Percentiles rank a stretch among this genome's conserved stretches.
These are phyloP conservation scores for Austroboletus rostrupii DNA, from an alignment of 1,284 basidiomycete species.

Conservation along the genomic window DNA sequence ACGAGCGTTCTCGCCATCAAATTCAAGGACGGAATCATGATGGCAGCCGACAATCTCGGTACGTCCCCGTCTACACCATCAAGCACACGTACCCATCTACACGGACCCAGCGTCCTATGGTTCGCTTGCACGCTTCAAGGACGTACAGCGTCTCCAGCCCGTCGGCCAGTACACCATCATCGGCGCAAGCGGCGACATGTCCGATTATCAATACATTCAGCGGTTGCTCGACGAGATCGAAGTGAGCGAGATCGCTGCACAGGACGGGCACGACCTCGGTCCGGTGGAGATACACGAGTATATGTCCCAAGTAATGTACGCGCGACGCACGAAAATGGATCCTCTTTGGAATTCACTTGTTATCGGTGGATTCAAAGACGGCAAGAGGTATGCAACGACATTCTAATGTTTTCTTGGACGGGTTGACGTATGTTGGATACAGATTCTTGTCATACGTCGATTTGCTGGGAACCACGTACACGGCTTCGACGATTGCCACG, in stretches of 20 bases:
- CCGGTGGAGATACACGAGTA: conserved; percentile 94
- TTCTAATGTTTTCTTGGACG: neutral
- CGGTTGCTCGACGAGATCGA: conserved; percentile 69
- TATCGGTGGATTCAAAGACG: conserved; percentile 88
- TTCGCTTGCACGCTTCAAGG: conserved; percentile 95
- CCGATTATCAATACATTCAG: conserved; percentile 95
- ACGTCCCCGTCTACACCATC: conserved; percentile 12
- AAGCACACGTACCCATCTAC: neutral
- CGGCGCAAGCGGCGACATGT: conserved; percentile 95
- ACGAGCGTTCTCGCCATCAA: conserved; percentile 93
- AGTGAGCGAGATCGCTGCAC: conserved; percentile 75
- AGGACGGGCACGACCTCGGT: conserved; percentile 83
- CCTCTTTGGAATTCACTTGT: conserved; percentile 96
- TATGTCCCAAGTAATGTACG: conserved; percentile 89
- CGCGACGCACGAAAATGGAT: conserved; percentile 82
- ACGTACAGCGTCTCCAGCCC: conserved; percentile 82
- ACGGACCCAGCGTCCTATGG: conserved; percentile 84
- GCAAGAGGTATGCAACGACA: conserved; percentile 53
- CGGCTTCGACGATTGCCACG: conserved; percentile 91
- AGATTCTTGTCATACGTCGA: conserved; percentile 96
- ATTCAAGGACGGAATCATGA: conserved; percentile 96
- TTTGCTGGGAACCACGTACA: conserved; percentile 94
- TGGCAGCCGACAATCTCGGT: conserved; percentile 99
- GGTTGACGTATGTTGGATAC: conserved; percentile 2
- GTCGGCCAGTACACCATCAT: conserved; percentile 85